Evolutionary conservation across 2,329 filamentous ascomycete genomes (phyloP).

Genomic region (Capronia epimyces): DNA sequence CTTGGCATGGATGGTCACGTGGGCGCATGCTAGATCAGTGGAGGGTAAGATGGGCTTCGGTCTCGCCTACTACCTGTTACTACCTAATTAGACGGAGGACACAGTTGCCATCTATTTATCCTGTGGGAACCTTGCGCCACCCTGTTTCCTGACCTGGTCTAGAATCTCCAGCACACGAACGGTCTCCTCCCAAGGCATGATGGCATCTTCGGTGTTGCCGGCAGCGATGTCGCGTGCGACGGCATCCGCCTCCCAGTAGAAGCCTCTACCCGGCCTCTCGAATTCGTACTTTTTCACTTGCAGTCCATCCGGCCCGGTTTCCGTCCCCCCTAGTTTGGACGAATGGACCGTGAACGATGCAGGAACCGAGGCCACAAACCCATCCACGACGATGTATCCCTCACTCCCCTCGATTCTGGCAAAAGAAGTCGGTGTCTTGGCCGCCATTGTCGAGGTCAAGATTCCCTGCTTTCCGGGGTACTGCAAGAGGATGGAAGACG

Average conservation of each 20-base stretch:
- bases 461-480: constrained; percentile 41
- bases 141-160: constrained; percentile 41
- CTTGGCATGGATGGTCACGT: too few relatives aligned
- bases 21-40: too few relatives aligned
- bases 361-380: constrained; percentile 6
- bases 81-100: too few relatives aligned
- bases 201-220: constrained; percentile 35
- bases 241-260: constrained; percentile 35
- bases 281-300: constrained; percentile 54
- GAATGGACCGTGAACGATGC: constrained; percentile 14
- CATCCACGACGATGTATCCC: constrained; percentile 22
- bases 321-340: constrained; percentile 1
- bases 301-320: not conserved
- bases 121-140: constrained; percentile 18
- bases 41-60: too few relatives aligned
- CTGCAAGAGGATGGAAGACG: constrained; percentile 38
- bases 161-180: constrained; percentile 44
- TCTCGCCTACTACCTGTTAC: too few relatives aligned
- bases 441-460: constrained; percentile 36
- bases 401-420: constrained; percentile 20
- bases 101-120: not conserved
- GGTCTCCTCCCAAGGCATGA: constrained; percentile 46
- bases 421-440: constrained; percentile 47
- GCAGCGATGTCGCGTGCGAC: constrained; percentile 31
- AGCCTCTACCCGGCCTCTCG: constrained; percentile 56